A percentile compares a stretch with the other conserved stretches of the same genome.
Conservation (phyloP, 768 basidiomycete species). For the Brasilioporus rufonigricans region DNA sequence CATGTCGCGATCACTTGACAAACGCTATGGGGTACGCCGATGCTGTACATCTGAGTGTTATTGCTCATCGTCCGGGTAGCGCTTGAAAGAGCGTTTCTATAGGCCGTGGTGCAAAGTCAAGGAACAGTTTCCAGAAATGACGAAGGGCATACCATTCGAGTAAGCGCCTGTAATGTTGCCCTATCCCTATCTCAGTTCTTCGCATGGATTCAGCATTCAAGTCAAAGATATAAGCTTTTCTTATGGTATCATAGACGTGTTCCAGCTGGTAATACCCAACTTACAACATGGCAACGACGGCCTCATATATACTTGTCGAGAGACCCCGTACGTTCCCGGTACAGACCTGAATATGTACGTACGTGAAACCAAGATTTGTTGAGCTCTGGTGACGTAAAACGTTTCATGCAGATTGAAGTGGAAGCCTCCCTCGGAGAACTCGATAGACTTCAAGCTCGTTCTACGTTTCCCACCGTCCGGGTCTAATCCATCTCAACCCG, state of each 20-base stretch:
- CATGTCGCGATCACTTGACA: slow-evolving; percentile 79
- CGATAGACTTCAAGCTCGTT: slow-evolving; percentile 94
- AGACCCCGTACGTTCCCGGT: slow-evolving; percentile 72
- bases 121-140: slow-evolving; percentile 65
- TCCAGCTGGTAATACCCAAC: slow-evolving; percentile 76
- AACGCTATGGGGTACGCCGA: slow-evolving; percentile 81
- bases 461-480: slow-evolving; percentile 82
- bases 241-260: slow-evolving; percentile 85
- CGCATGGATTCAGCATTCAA: slow-evolving; percentile 55
- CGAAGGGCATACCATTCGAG: slow-evolving; percentile 74
- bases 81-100: slow-evolving; percentile 79
- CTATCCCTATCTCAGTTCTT: slow-evolving; percentile 1
- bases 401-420: slow-evolving; percentile 76
- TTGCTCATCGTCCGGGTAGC: slow-evolving; percentile 12
- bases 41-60: neutral
- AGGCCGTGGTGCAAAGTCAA: slow-evolving; percentile 75
- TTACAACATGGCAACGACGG: slow-evolving; percentile 94
- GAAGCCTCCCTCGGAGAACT: slow-evolving; percentile 98
- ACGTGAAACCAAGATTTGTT: slow-evolving; percentile 52
- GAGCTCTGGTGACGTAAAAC: neutral
- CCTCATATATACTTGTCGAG: slow-evolving; percentile 92
- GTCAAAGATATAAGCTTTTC: slow-evolving; percentile 87
- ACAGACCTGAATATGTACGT: slow-evolving; percentile 89
- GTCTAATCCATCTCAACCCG: slow-evolving; percentile 57
- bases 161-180: slow-evolving; percentile 38